Evolutionary conservation across 768 basidiomycete species (phyloP), one percentile per base, ranked within the genome.

Genomic region (Lactarius pseudohatsudake): DNA sequence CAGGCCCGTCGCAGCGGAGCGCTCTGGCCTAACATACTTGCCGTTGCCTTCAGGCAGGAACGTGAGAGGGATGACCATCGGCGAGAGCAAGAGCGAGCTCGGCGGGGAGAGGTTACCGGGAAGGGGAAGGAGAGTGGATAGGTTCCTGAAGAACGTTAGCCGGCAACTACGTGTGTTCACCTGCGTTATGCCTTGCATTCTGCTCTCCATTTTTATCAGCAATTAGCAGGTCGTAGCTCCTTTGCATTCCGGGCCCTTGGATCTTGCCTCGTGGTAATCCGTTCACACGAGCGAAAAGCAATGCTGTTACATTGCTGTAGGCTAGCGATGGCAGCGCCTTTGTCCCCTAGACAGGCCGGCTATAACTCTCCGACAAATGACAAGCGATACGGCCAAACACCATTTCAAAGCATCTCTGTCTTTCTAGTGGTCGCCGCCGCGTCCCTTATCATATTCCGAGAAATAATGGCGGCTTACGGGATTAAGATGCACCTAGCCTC

Each of bases 1-100:
- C 64, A 66, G n/a, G 54, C 53, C 50, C 70, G 71, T 22, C 64
- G 62, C 28, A 71, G 70, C 36, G 59, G 36, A 1, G 71, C 71
- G 1, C 59, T 72, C 55, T 72, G 63, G 57, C 71, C 71, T 34
- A 71, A 71, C 40, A 71, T 71, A 26, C 71, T 72, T 41, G 69
- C 66, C 6, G 65, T 63, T 41, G 64, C 69, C 3, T 68, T 71
- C 36, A 61, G 69, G 38, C 70, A 71, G 55, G 69, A 71, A 61
- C 67, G 59, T 32, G 68, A 71, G 59, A 63, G 59, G 55, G 70
- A 65, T 30, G 64, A 69, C 32, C 60, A 43, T 30, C 64, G 68
- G 32, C 68, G 54, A 43, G 69, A 64, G 36, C 66, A 59, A 55
- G 66, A 64, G 36, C 69, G 69, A 20, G 38, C 53, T 28, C 59